Evolutionary conservation across 1,284 basidiomycete species (phyloP).

Genomic region (Vanrija pseudolonga): DNA sequence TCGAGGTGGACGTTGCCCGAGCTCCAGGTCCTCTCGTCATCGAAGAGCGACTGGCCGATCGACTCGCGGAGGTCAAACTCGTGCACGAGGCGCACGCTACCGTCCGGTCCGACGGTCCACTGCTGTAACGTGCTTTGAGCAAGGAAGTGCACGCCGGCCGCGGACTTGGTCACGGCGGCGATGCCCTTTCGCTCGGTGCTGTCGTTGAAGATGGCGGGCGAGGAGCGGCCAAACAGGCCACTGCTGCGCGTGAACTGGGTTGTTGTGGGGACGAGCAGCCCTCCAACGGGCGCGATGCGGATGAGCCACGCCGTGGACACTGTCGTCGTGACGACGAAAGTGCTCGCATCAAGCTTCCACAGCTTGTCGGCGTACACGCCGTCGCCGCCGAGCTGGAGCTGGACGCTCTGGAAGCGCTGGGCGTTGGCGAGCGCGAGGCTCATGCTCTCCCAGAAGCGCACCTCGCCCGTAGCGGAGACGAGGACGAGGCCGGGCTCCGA

Average conservation of each 20-base stretch:
- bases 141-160: slow-evolving; percentile 29
- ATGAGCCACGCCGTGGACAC: slow-evolving; percentile 42
- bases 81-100: slow-evolving; percentile 28
- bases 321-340: slow-evolving; percentile 45
- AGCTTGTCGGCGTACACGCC: slow-evolving; percentile 47
- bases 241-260: slow-evolving; percentile 36
- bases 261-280: slow-evolving; percentile 30
- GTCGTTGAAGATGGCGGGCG: slow-evolving; percentile 26
- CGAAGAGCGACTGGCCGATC: slow-evolving; percentile 26
- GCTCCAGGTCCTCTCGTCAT: slow-evolving; percentile 24
- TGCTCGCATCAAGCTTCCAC: slow-evolving; percentile 34
- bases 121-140: slow-evolving; percentile 37
- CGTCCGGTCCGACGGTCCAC: slow-evolving; percentile 35
- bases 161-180: slow-evolving; percentile 18
- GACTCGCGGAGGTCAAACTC: slow-evolving; percentile 38
- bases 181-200: slow-evolving; percentile 32
- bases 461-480: slow-evolving; percentile 43
- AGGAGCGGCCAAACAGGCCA: slow-evolving; percentile 43
- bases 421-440: slow-evolving; percentile 45
- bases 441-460: slow-evolving; percentile 50
- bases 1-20: slow-evolving; percentile 29
- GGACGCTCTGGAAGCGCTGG: slow-evolving; percentile 27
- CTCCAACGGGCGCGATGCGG: slow-evolving; percentile 33
- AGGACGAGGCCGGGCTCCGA: slow-evolving; percentile 51
- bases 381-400: slow-evolving; percentile 35